Evolutionary conservation across 176 grass and related monocot species (phyloP), one percentile per base, ranked within the genome.

Genomic region (Melocanna baccifera): DNA sequence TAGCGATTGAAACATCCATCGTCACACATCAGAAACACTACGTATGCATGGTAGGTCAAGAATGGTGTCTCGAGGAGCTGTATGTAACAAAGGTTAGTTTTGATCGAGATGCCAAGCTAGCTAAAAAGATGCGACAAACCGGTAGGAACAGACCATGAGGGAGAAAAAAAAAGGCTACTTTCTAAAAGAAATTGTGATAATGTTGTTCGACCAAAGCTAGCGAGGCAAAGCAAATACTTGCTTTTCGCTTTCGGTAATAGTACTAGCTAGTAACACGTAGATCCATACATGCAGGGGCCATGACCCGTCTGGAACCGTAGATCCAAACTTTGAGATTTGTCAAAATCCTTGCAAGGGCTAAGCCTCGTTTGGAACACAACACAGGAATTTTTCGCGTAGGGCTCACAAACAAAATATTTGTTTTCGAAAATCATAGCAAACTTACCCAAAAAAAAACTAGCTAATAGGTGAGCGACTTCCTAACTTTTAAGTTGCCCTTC

Each of bases 41-140:
- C n/a, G n/a, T n/a, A 72, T 14, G 13, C 7, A 52, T 39, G 47
- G 3, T 15, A 37, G 43, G 62, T 79, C n/a, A 80, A 36, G 47
- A 67, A 53, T 80, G 29, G 29, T 53, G 62, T 10, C 62, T 80
- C 20, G 46, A 80, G 63, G 30, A 0, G 46, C 63, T 7, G 30
- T 53, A 53, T 3, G 29, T 55, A 67, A 16, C 22, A 36, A 45
- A 62, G 55, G 41, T 36, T 73, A 83, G 50, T 26, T 28, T 75
- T 84, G 19, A 12, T 39, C 51, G 81, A 78, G 73, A 69, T 61
- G 39, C 39, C 26, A 59, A 77, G 51, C 50, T 85, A 28, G 62
- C 73, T 67, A 61, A 59, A 77, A 59, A 66, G 59, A 67, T 20
- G 32, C 36, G 4, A 13, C 36, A 66, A 40, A 7, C 46, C 39